Evolutionary conservation across 257 asterid genomes (phyloP).

Genomic region (Nicotiana attenuata): DNA sequence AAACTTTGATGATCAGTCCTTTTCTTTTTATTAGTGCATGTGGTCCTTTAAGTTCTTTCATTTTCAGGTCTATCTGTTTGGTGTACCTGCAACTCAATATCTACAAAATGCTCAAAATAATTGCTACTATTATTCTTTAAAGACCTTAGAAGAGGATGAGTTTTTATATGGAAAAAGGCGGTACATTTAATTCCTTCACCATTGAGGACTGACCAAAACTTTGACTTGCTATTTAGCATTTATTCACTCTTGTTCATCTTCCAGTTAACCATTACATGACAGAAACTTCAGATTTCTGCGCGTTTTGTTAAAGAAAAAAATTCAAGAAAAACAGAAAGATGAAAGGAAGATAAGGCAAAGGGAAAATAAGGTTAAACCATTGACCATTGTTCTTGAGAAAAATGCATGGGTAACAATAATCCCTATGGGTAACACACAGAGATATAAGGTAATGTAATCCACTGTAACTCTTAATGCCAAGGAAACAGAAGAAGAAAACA

Average conservation of each 20-base stretch:
- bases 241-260: background rate
- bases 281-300: background rate
- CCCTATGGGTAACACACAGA: background rate
- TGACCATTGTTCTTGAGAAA: background rate
- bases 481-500: background rate
- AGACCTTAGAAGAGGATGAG: background rate
- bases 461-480: background rate
- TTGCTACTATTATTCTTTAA: background rate
- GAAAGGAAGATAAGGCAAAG: background rate
- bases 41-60: constrained; percentile 31
- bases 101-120: constrained; percentile 1
- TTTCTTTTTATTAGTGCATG: constrained; percentile 35
- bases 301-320: background rate
- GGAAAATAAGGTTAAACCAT: background rate
- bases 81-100: background rate
- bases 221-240: background rate
- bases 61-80: constrained; percentile 25
- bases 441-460: background rate
- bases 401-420: background rate
- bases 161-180: background rate
- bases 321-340: background rate
- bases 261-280: background rate
- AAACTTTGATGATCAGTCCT: constrained; percentile 25
- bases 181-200: background rate
- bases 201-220: background rate